Percentiles rank a stretch among this genome's conserved stretches.
These are phyloP conservation scores for Phyllosticta paracitricarpa DNA, from an alignment of 2,329 filamentous ascomycete species.

Conservation along the genomic window DNA sequence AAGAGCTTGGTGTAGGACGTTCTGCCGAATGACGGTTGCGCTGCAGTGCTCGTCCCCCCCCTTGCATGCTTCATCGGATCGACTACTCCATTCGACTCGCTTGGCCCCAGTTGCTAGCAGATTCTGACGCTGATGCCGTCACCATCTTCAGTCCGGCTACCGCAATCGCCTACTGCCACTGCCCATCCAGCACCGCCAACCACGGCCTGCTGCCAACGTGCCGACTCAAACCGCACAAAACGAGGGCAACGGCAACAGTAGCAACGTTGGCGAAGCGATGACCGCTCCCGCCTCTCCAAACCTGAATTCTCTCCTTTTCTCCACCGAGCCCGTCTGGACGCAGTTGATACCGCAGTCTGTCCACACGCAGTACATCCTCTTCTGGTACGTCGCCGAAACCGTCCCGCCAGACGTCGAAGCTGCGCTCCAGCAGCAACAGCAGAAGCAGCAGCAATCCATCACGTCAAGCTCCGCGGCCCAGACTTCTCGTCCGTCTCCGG, in stretches of 20 bases:
- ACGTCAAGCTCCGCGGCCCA: background rate
- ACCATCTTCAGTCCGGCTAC: conserved; percentile 31
- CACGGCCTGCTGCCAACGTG: conserved; percentile 15
- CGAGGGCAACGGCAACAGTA: conserved; percentile 25
- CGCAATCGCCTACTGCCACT: conserved; percentile 40
- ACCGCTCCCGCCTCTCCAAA: conserved; percentile 16
- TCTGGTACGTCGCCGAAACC: conserved; percentile 40
- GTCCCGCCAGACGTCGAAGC: conserved; percentile 29
- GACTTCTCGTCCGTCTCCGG: conserved; percentile 12
- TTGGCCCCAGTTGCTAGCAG: no score
- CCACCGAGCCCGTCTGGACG: conserved; percentile 37
- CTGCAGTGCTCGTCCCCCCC: no score
- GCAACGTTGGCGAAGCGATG: conserved; percentile 23
- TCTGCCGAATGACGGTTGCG: no score
- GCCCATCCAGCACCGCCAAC: conserved; percentile 34
- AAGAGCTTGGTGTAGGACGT: no score
- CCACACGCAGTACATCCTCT: conserved; percentile 33
- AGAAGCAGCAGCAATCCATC: background rate
- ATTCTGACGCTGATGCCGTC: no score
- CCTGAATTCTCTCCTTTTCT: conserved; percentile 16
- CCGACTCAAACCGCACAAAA: conserved; percentile 12
- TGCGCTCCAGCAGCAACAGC: conserved; percentile 1
- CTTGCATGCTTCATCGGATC: no score
- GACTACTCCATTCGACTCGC: no score
- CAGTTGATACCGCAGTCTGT: conserved; percentile 31